Evolutionary conservation across 2,329 filamentous ascomycete genomes (phyloP).

Genomic region (Scedosporium apiospermum): DNA sequence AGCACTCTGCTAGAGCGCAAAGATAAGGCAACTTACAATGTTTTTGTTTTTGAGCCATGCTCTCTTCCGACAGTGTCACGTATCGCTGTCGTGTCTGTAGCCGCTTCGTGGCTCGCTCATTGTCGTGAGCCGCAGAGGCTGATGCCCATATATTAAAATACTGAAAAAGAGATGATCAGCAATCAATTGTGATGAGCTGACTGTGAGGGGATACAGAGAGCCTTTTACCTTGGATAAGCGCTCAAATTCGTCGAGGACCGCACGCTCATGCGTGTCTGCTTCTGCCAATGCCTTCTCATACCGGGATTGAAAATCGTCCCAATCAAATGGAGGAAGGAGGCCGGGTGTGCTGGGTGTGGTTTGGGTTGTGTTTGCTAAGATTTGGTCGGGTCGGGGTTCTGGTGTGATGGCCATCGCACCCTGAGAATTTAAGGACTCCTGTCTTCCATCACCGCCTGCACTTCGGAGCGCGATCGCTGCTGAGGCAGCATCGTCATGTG

Average conservation of each 20-base stretch:
- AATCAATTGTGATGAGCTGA: background rate
- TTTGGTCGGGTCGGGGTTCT: conserved; percentile 7
- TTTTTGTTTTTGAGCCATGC: conserved; percentile 62
- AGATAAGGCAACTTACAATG: conserved; percentile 55
- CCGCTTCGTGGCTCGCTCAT: conserved; percentile 67
- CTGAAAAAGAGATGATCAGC: conserved; percentile 30
- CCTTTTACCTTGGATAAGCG: conserved; percentile 52
- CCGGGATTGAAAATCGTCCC: conserved; percentile 63
- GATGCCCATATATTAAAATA: conserved; percentile 74
- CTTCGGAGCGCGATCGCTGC: background rate
- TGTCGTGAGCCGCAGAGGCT: conserved; percentile 62
- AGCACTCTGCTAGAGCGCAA: no score
- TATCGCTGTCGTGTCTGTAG: conserved; percentile 70
- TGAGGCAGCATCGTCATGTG: background rate
- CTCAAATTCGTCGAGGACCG: conserved; percentile 58
- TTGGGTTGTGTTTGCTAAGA: background rate
- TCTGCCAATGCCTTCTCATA: conserved; percentile 59
- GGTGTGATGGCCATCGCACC: conserved; percentile 7
- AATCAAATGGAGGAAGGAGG: conserved; percentile 50
- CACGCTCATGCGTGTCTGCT: conserved; percentile 53
- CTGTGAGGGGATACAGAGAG: background rate
- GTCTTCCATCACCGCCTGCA: background rate
- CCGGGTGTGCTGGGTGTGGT: conserved; percentile 36
- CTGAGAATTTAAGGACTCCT: background rate
- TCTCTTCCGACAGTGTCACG: conserved; percentile 64